Evolutionary conservation across 2,329 filamentous ascomycete genomes (phyloP).

Genomic region (Knoxdaviesia capensis): DNA sequence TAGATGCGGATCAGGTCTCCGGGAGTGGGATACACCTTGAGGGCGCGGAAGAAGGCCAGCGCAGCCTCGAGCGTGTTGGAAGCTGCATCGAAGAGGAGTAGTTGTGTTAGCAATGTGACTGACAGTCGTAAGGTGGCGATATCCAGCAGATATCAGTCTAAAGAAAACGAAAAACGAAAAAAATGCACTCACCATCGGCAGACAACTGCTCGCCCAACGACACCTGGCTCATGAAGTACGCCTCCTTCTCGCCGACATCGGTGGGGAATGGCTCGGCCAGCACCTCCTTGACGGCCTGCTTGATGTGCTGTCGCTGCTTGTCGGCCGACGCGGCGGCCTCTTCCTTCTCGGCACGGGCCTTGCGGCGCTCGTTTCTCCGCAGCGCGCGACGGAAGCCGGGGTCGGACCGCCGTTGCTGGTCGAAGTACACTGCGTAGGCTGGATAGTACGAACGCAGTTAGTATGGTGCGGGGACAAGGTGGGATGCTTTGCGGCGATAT

Average conservation of each 20-base stretch:
- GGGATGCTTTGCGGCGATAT: background rate
- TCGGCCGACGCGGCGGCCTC: conserved; percentile 44
- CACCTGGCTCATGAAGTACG: conserved; percentile 93
- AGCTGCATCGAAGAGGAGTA: conserved; percentile 20
- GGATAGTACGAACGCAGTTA: conserved; percentile 3
- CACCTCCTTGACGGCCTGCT: conserved; percentile 55
- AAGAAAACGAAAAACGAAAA: background rate
- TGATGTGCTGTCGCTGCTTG: conserved; percentile 55
- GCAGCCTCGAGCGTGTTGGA: conserved; percentile 62
- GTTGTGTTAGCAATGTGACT: background rate
- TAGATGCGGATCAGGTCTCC: conserved; percentile 90
- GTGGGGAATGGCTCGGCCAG: conserved; percentile 82
- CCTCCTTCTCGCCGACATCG: conserved; percentile 82
- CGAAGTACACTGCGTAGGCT: conserved; percentile 51
- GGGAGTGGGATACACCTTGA: conserved; percentile 95
- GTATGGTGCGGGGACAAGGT: background rate
- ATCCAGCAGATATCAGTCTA: background rate
- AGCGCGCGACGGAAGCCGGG: conserved; percentile 45
- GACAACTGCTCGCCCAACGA: conserved; percentile 70
- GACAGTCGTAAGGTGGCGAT: background rate
- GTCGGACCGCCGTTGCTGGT: conserved; percentile 42
- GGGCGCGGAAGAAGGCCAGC: conserved; percentile 89
- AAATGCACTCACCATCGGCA: conserved; percentile 48
- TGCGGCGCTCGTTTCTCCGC: conserved; percentile 56
- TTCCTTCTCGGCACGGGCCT: conserved; percentile 52